Base-by-base conservation (phyloP, 2,329 filamentous ascomycete species). In the Penicillium sp. region DNA sequence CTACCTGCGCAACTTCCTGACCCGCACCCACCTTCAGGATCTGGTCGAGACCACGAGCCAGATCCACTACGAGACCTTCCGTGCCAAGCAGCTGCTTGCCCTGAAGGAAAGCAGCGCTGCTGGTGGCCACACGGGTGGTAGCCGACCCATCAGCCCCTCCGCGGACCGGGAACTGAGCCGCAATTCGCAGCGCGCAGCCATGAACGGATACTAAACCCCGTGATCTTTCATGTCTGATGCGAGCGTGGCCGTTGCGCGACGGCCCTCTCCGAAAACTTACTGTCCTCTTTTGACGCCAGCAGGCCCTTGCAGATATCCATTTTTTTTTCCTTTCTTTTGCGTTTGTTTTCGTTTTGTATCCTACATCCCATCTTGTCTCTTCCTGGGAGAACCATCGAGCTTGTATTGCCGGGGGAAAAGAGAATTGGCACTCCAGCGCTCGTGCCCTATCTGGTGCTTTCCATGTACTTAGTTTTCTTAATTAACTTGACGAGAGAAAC, bases 61-160 rank as follows among this genome's bases (percentile, higher is more conserved):
- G 82, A 99, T 97, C 78, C 94, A 99, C 84, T 99, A 99, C 83
- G 94, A 99, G 84, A 96, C 91, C 57, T 99, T 99, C 92, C 92
- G 94, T 78, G 92, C 94, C 70, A 99, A 99, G 87, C 94, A 99
- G 79, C 83, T 99, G 70, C 81, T 99, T 73, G 94, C 94, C 56
- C 84, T 99, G 75, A 99, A 97, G 86, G 94, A 99, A 83, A 96
- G 89, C 83, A 96, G 90, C 73, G 90, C 91, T 66, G 89, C 91
- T 64, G 89, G 87, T 63, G 80, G 79, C 55, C 82, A 86, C 80
- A 76, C 86, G 67, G 67, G 68, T 57, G 85, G 88, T 64, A 94
- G 90, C 81, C 85, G 93, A 75, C 94, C 94, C 71, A 99, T 99
- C 82, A 96, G 90, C 75, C 94, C 94, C 58, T 84, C 91, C 59